Base-by-base conservation (phyloP, 805 yeast species). In the Pichia nakasei region DNA sequence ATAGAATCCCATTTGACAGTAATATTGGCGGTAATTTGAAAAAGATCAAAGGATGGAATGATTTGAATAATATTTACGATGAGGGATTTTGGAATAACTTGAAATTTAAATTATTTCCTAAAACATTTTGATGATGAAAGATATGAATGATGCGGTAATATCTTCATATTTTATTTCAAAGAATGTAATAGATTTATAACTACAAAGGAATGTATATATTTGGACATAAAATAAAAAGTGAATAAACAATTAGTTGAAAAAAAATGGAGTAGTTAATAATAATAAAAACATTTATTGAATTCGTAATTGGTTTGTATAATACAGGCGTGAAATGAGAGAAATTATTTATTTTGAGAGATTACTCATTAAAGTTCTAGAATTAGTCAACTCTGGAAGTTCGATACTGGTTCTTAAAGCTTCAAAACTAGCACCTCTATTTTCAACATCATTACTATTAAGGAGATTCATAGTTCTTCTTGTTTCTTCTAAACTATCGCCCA, bases 61-160 rank as follows among this genome's bases (percentile, higher is more conserved):
- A 63, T 18, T 42, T 74, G 48, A 54, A 49, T 32, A 76, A 76
- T 48, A 56, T 72, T 9, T 76, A 76, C 52, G 82, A 76, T 47
- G 51, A 48, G 9, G 82, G 81, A 3, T 73, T 76, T 49, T 50
- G 59, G 55, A 43, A 46, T 2, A 76, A 76, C 48, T 41, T 71
- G 11, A 55, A 46, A 32, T 64, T 67, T 42, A 53, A 73, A 24
- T 9, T 67, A 29, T 53, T 58, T 24, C 59, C 64, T 17, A 11
- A 32, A 29, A 38, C 35, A 6, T 11, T 47, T 13, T 26, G 18
- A 6, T 29, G 2, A 15, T n/a, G n/a, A n/a, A n/a, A n/a, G n/a
- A n/a, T n/a, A n/a, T n/a, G n/a, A n/a, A n/a, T n/a, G n/a, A n/a
- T n/a, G n/a, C n/a, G n/a, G n/a, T n/a, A n/a, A n/a, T n/a, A n/a